Conservation (phyloP, 495 filamentous ascomycete species). For the Arthonia radiata region DNA sequence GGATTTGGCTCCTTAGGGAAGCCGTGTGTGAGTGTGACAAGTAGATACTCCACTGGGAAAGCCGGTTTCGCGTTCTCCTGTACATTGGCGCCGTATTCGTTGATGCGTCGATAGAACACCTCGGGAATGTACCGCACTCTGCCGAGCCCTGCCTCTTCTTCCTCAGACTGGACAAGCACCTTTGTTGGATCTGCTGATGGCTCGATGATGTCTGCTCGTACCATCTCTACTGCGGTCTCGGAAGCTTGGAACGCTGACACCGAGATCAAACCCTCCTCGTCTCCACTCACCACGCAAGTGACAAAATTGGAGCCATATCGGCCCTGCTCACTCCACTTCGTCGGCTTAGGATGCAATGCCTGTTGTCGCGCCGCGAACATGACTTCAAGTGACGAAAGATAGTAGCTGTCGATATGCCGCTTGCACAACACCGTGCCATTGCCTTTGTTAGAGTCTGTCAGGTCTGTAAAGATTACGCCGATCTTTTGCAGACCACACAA, state of each 20-base stretch:
- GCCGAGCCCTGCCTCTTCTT: conserved; percentile 45
- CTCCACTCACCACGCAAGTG: conserved; percentile 79
- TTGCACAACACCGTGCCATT: conserved; percentile 82
- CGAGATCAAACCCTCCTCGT: conserved; percentile 66
- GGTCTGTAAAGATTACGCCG: conserved; percentile 87
- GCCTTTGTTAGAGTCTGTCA: conserved; percentile 56
- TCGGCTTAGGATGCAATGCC: conserved; percentile 63
- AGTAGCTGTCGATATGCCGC: conserved; percentile 86
- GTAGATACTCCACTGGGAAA: conserved; percentile 89
- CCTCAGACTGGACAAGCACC: conserved; percentile 87
- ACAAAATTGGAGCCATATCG: conserved; percentile 92
- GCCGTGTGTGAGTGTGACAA: conserved; percentile 88
- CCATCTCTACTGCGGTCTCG: conserved; percentile 91
- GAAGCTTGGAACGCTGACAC: conserved; percentile 88
- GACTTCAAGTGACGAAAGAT: conserved; percentile 76
- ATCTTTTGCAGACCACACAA: conserved; percentile 75
- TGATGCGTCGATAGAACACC: conserved; percentile 86
- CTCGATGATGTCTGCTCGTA: conserved; percentile 80
- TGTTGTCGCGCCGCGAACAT: conserved; percentile 72
- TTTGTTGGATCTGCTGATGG: conserved; percentile 76
- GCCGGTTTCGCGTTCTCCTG: conserved; percentile 91
- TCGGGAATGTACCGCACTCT: conserved; percentile 82
- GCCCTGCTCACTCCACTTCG: conserved; percentile 93
- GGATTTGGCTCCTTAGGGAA: conserved; percentile 65
- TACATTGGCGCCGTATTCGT: conserved; percentile 88